A percentile compares a stretch with the other conserved stretches of the same genome.
Conservation (phyloP, 495 filamentous ascomycete species). For the Hyaloscypha hepaticicola region DNA sequence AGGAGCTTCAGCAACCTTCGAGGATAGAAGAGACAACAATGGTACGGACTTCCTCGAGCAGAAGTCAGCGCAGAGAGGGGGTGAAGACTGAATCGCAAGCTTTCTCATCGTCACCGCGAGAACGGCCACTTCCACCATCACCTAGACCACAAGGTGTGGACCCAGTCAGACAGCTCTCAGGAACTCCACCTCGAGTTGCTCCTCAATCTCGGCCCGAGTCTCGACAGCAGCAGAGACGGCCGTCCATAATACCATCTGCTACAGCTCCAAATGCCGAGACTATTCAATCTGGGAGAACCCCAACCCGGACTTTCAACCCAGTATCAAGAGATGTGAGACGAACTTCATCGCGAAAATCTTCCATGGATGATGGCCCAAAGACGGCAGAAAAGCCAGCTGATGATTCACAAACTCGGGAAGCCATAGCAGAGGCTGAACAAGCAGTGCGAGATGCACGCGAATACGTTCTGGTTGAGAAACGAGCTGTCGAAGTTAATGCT, state of each 20-base stretch:
- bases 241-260: constrained; percentile 36
- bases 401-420: constrained; percentile 48
- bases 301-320: constrained; percentile 14
- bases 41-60: constrained; percentile 18
- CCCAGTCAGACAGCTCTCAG: constrained; percentile 16
- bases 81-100: constrained; percentile 7
- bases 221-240: constrained; percentile 29
- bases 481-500: constrained; percentile 91
- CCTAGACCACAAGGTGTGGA: constrained; percentile 16
- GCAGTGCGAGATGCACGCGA: constrained; percentile 89
- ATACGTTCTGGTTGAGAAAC: constrained; percentile 95
- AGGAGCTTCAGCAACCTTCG: constrained; percentile 29
- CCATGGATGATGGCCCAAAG: constrained; percentile 34
- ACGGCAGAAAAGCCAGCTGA: constrained; percentile 27
- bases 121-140: constrained; percentile 16
- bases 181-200: constrained; percentile 26
- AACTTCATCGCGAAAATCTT: constrained; percentile 42
- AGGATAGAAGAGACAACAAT: constrained; percentile 23
- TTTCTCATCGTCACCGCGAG: constrained; percentile 27
- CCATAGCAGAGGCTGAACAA: constrained; percentile 74
- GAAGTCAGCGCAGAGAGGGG: constrained; percentile 8
- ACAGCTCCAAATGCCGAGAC: constrained; percentile 31
- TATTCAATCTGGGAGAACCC: constrained; percentile 16
- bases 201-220: constrained; percentile 11
- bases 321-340: constrained; percentile 8